Evolutionary conservation across 169 alveolate species (phyloP).

Genomic region (Plasmodium coatneyi): DNA sequence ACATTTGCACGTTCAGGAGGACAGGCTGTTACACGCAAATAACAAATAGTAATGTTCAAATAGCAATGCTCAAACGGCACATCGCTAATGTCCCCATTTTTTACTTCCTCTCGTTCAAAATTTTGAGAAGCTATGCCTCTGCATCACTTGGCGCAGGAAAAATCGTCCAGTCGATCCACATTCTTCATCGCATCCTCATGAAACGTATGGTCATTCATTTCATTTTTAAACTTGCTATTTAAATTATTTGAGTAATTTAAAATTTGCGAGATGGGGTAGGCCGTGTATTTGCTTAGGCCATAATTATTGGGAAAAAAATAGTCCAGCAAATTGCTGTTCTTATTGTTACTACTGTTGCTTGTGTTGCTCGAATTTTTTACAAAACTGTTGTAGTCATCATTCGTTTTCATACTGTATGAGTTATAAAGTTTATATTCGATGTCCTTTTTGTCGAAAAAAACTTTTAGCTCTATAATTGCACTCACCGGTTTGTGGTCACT

Average conservation of each 20-base stretch:
- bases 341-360: slow-evolving; percentile 64
- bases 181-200: slow-evolving; percentile 28
- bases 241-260: slow-evolving; percentile 37
- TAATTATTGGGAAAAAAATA: slow-evolving; percentile 57
- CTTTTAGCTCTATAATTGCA: slow-evolving; percentile 79
- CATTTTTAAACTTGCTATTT: slow-evolving; percentile 24
- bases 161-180: slow-evolving; percentile 10
- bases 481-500: slow-evolving; percentile 90
- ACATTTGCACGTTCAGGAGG: neutral
- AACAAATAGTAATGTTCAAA: neutral
- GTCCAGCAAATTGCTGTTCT: slow-evolving; percentile 51
- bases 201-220: slow-evolving; percentile 21
- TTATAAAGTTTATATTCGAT: slow-evolving; percentile 50
- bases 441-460: slow-evolving; percentile 69
- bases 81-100: neutral
- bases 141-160: slow-evolving; percentile 8
- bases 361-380: slow-evolving; percentile 57
- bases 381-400: slow-evolving; percentile 16
- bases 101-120: neutral
- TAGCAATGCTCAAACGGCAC: neutral
- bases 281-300: slow-evolving; percentile 54
- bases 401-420: slow-evolving; percentile 35
- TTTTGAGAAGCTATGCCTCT: neutral
- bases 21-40: neutral
- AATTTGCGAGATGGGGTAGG: slow-evolving; percentile 59